Base-by-base conservation (phyloP, 495 filamentous ascomycete genomes). In the Tetracladium setigerum region DNA sequence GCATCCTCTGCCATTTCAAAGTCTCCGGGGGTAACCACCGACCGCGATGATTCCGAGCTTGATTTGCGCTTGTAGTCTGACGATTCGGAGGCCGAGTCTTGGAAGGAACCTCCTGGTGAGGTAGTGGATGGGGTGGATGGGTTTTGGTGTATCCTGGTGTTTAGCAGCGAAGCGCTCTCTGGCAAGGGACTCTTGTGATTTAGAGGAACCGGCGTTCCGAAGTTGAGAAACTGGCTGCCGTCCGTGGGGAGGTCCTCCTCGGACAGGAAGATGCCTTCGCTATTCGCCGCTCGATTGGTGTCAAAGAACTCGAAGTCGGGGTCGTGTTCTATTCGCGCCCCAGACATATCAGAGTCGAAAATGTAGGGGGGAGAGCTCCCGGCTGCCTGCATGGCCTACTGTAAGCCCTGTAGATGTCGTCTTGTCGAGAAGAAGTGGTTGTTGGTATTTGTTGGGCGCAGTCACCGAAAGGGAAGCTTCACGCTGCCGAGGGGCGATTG, bases 51-150 rank as follows among this genome's bases (percentile, higher is more conserved):
- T 19, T 68, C 63, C 7, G 71, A 71, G 16, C 68, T 67, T 13
- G 60, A 61, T 44, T 72, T 73, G 14, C 69, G 62, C 60, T 71
- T 69, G 30, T 63, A 65, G 36, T 52, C 59, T 7, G 70, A 72
- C 2, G 67, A 66, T 39, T 70, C 67, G 2, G 71, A 76, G 8
- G 67, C 63, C 1, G 72, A 74, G 47, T 73, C 71, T 22, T 59
- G 67, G 17, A 57, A 64, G 11, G 70, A 73, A 52, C 63, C 69
- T 14, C 62, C 62, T 7, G 67, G 63, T 2, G 70, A 72, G 13
- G 57, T 47, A 2, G 60, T 58, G 14, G 62, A 63, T 3, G 54
- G 50, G 5, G 46, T 38, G 15, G 62, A 61, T 14, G 54, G 36
- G 22, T 44, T 43, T 17, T 48, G 54, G 14, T 41, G 50, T 16